phyloP scores from a whole-genome alignment of 2,329 filamentous ascomycete species.

The Fusarium floridanum region DNA sequence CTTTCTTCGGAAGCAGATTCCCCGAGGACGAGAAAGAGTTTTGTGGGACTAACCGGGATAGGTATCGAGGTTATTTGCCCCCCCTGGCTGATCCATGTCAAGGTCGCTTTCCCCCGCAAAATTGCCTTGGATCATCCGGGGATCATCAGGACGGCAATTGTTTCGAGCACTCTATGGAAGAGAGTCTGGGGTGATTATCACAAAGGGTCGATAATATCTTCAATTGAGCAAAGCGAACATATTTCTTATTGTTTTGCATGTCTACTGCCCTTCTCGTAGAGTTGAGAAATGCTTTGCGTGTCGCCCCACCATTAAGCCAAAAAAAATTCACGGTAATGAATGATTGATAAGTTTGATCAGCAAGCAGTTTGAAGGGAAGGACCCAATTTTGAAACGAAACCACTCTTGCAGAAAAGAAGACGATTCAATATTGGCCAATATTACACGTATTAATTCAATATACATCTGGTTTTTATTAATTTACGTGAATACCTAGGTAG shows the following conservation, averaged over 20 bases:
- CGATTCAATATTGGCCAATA: accelerated
- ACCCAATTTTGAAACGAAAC: no score
- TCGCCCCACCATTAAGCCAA: no score
- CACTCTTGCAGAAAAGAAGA: accelerated
- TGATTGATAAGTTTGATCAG: no score
- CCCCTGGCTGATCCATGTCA: background rate
- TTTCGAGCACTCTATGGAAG: background rate
- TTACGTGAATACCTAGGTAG: no score
- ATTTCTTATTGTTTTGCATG: no score
- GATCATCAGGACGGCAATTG: background rate
- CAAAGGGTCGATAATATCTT: background rate
- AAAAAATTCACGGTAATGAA: no score
- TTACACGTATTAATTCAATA: no score
- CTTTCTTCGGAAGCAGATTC: background rate
- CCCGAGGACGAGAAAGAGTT: background rate
- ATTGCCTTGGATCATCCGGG: background rate
- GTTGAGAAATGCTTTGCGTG: no score
- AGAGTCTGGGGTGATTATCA: background rate
- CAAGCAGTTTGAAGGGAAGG: no score
- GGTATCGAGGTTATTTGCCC: background rate
- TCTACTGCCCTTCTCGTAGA: no score
- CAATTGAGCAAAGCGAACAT: no score
- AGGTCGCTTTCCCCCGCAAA: background rate
- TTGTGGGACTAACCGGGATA: background rate
- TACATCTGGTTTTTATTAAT: no score